Evolutionary conservation across 768 basidiomycete species (phyloP).

Genomic region (Leccinum ochraceum): DNA sequence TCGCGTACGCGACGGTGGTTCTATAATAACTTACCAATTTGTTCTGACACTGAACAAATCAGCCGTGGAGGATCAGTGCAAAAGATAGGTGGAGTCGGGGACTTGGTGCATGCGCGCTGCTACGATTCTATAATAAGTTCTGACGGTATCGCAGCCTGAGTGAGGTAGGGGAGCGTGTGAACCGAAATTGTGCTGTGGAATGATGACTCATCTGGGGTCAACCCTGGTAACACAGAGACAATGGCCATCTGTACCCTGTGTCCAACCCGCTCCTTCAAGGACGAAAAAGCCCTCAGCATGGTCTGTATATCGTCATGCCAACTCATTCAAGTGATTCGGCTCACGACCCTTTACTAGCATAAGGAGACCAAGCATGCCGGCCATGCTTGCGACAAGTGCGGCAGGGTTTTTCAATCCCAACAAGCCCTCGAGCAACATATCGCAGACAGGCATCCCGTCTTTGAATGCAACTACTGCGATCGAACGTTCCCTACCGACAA

Average conservation of each 20-base stretch:
- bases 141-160: too few relatives aligned
- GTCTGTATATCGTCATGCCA: slow-evolving; percentile 12
- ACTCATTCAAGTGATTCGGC: not conserved
- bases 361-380: slow-evolving; percentile 11
- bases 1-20: too few relatives aligned
- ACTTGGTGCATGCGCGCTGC: too few relatives aligned
- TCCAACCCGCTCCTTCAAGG: slow-evolving; percentile 18
- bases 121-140: too few relatives aligned
- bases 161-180: too few relatives aligned
- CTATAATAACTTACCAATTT: too few relatives aligned
- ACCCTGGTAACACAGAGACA: not conserved
- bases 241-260: slow-evolving; percentile 26
- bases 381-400: slow-evolving; percentile 11
- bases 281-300: slow-evolving; percentile 9
- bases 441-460: slow-evolving; percentile 8
- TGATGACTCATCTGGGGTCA: too few relatives aligned
- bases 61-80: too few relatives aligned
- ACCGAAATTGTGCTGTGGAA: too few relatives aligned
- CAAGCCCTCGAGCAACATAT: slow-evolving; percentile 20
- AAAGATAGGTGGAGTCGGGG: too few relatives aligned
- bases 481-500: slow-evolving; percentile 7
- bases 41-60: too few relatives aligned
- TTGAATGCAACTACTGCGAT: slow-evolving; percentile 22
- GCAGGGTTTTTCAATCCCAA: slow-evolving; percentile 4
- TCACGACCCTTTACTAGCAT: slow-evolving; percentile 16